Conservation (phyloP, 108 stramenopile genomes). For the Aureococcus anophagefferens region DNA sequence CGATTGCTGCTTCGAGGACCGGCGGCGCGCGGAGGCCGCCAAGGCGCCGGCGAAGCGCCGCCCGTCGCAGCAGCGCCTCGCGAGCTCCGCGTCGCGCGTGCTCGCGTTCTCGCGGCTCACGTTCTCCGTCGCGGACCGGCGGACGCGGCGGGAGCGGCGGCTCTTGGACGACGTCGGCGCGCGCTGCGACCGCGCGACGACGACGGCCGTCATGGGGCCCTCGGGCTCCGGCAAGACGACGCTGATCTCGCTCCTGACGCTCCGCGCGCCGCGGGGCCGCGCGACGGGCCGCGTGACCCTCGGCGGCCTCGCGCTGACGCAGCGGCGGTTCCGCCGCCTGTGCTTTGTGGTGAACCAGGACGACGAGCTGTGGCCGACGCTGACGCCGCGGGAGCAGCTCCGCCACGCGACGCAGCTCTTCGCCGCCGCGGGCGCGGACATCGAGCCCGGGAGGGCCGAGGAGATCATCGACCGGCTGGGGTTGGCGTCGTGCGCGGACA, state of each 20-base stretch:
- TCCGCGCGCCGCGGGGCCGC: not conserved
- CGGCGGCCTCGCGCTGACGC: not conserved
- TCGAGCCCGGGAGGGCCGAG: not conserved
- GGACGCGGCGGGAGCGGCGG: no score
- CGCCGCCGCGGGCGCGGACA: not conserved
- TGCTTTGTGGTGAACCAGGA: not conserved
- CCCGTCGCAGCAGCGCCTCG: no score
- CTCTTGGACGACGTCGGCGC: no score
- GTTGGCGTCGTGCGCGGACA: constrained; percentile 40
- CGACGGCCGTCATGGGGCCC: not conserved
- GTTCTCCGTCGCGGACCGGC: no score
- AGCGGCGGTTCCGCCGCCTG: not conserved
- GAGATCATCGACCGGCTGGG: constrained; percentile 35
- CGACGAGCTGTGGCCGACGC: constrained; percentile 14
- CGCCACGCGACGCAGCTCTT: not conserved
- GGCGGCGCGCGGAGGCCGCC: no score
- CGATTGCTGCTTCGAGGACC: no score
- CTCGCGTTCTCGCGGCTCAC: no score
- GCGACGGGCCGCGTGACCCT: not conserved
- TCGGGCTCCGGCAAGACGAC: constrained; percentile 7
- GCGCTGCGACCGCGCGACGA: no score
- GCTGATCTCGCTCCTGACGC: not conserved
- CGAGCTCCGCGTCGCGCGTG: no score
- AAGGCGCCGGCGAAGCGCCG: no score
- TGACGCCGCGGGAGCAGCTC: constrained; percentile 18